Conservation (phyloP, 1,139 yeast genomes). For the Blastobotrys persicus region DNA sequence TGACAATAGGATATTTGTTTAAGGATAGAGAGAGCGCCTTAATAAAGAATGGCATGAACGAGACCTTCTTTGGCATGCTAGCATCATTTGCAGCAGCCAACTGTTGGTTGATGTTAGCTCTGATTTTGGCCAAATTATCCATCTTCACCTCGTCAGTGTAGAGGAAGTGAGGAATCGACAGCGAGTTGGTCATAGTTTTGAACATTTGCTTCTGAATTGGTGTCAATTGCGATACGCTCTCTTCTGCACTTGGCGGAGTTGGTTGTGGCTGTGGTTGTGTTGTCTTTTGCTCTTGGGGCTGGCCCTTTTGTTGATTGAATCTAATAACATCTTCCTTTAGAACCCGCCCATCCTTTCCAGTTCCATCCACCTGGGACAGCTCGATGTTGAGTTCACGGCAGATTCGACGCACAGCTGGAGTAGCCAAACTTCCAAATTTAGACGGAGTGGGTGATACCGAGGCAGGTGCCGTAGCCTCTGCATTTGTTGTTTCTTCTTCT, state of each 20-base stretch:
- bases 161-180: slow-evolving; percentile 38
- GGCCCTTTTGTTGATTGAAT: slow-evolving; percentile 15
- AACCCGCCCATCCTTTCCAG: slow-evolving; percentile 39
- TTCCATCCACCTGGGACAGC: slow-evolving; percentile 29
- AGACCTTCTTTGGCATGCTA: slow-evolving; percentile 26
- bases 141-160: slow-evolving; percentile 37
- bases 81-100: slow-evolving; percentile 15
- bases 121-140: slow-evolving; percentile 29
- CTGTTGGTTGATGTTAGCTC: slow-evolving; percentile 28
- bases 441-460: slow-evolving; percentile 7
- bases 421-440: slow-evolving; percentile 29
- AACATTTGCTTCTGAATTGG: slow-evolving; percentile 38
- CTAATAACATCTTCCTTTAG: slow-evolving; percentile 36
- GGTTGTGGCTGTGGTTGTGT: slow-evolving; percentile 15
- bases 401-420: slow-evolving; percentile 38
- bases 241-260: slow-evolving; percentile 15
- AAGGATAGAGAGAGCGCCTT: slow-evolving; percentile 37
- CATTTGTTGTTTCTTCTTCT: slow-evolving; percentile 7
- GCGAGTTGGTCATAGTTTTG: slow-evolving; percentile 36
- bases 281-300: neutral
- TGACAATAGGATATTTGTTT: slow-evolving; percentile 32
- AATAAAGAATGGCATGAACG: slow-evolving; percentile 40
- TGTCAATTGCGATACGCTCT: slow-evolving; percentile 28
- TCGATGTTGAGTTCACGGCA: slow-evolving; percentile 34
- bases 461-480: neutral